Evolutionary conservation across 2,329 filamentous ascomycete genomes (phyloP), one percentile per base, ranked within the genome.

Genomic region (Mycogone perniciosa): DNA sequence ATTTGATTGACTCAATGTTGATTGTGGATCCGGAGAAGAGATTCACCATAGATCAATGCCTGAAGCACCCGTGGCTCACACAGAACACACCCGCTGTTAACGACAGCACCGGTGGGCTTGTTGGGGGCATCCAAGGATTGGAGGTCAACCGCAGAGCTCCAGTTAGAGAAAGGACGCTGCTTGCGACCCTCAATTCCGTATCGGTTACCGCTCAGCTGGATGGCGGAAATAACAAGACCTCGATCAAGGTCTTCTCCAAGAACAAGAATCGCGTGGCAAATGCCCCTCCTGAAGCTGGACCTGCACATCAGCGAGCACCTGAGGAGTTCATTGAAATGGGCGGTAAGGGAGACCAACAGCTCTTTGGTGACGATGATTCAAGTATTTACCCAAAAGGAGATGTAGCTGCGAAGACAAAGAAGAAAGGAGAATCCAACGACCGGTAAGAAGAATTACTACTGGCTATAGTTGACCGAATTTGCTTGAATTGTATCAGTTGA

Each of bases 1-100:
- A 97, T 59, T 76, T 99, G 33, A 97, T 99, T 58, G 93, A 99
- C 67, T 80, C 79, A 39, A 99, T 99, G 93, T 79, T 99, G 46
- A 87, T 88, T 2, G 90, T 96, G 33, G 85, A 96, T 57, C 85
- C 89, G 2, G 82, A 89, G 30, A 81, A 85, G 66, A 84, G 93
- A 44, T 92, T 87, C 67, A 92, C 88, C 0, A 83, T 99, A 54
- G 91, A 97, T 57, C 83, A 95, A 61, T 97, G 93, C 63, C 77
- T 99, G 7, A 76, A 86, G 57, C 93, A 99, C 64, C 90, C 92
- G 0, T 99, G 93, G 93, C 81, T 89, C 48, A 89, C 82, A 0
- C 77, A 82, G 56, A 79, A 71, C 38, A 56, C 66, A 10, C 73
- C 80, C 34, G 83, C 77, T 54, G 75, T 85, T 31, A 84, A 84